phyloP scores from a whole-genome alignment of 306 rosid species.

The Trifolium dubium region DNA sequence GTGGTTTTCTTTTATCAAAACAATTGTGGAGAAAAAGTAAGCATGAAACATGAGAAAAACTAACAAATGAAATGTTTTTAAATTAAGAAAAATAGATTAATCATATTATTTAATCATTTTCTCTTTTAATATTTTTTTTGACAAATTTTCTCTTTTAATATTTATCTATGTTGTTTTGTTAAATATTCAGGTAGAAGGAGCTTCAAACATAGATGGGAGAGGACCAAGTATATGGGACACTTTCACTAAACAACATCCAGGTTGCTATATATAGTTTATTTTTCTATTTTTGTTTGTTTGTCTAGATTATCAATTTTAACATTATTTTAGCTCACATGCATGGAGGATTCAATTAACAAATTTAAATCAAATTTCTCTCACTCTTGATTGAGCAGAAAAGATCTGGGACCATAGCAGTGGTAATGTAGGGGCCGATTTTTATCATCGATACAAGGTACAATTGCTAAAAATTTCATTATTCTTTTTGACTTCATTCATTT shows the following conservation, averaged over 20 bases:
- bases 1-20: too few species aligned
- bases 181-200: conserved; percentile 49
- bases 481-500: not conserved
- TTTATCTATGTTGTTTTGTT: too few species aligned
- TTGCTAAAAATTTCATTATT: not conserved
- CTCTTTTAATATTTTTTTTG: too few species aligned
- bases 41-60: too few species aligned
- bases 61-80: too few species aligned
- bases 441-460: conserved; percentile 51
- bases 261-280: not conserved
- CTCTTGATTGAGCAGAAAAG: conserved; percentile 43
- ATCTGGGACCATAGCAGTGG: conserved; percentile 54
- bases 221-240: conserved; percentile 58
- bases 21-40: not conserved
- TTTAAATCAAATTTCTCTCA: not conserved
- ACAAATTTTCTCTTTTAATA: too few species aligned
- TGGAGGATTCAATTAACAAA: too few species aligned
- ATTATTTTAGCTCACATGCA: too few species aligned
- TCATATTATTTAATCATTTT: too few species aligned
- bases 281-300: too few species aligned
- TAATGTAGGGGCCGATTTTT: conserved; percentile 43
- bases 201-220: conserved; percentile 44
- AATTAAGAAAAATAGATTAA: too few species aligned
- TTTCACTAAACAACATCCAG: conserved; percentile 39
- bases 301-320: too few species aligned